Percentiles rank a stretch among this genome's conserved stretches.
phyloP scores from a whole-genome alignment of 2,329 filamentous ascomycete species.

The Aureobasidium sp. region DNA sequence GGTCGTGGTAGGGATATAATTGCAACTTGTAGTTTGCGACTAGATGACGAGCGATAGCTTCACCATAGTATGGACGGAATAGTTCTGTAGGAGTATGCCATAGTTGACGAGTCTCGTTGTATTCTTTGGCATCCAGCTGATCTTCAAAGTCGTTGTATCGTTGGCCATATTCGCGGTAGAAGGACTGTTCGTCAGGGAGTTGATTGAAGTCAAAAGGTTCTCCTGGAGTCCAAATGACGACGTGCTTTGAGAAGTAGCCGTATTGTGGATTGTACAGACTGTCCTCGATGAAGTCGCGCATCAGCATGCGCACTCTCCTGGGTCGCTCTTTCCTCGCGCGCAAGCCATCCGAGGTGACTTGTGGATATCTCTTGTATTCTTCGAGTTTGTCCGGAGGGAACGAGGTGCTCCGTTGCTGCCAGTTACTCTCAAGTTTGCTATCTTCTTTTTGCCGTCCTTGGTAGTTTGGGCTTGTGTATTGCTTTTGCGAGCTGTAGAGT shows the following conservation, averaged over 20 bases:
- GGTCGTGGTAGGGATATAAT: constrained; percentile 89
- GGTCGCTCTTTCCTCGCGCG: constrained; percentile 68
- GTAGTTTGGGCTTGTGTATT: constrained; percentile 16
- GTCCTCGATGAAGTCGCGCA: constrained; percentile 96
- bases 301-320: constrained; percentile 87
- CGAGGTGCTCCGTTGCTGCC: constrained; percentile 76
- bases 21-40: constrained; percentile 94
- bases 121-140: constrained; percentile 63
- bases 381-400: constrained; percentile 69
- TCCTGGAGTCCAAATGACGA: constrained; percentile 89
- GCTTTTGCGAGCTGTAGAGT: constrained; percentile 13
- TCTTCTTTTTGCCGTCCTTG: constrained; percentile 24
- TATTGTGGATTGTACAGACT: constrained; percentile 91
- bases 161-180: constrained; percentile 66
- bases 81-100: constrained; percentile 99
- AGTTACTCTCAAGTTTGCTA: constrained; percentile 58
- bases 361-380: constrained; percentile 75
- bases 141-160: constrained; percentile 91
- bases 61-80: constrained; percentile 92
- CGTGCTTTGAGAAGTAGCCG: constrained; percentile 93
- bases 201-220: constrained; percentile 81
- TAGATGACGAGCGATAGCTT: constrained; percentile 93
- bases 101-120: constrained; percentile 74
- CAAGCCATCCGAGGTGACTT: constrained; percentile 76
- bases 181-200: constrained; percentile 78